Base-by-base conservation (phyloP, 2,329 filamentous ascomycete species). In the Aspergillus aculeatus region DNA sequence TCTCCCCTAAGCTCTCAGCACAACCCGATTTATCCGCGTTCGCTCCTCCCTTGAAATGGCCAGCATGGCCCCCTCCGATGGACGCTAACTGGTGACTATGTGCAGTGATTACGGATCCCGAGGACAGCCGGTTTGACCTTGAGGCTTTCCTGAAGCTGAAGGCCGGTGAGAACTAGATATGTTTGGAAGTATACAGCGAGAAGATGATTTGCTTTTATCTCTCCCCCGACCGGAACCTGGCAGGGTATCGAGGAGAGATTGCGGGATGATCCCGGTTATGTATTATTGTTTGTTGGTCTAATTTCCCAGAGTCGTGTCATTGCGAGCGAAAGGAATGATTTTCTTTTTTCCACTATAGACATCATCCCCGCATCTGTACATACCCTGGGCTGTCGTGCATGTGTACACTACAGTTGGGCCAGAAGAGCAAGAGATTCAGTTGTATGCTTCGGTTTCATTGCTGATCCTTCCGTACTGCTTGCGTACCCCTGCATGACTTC, bases 121-220 rank as follows among this genome's bases (percentile, higher is more conserved):
- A 89, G 74, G 87, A 95, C 81, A 87, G 92, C 74, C 91, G 92
- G 74, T 98, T 98, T 81, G 93, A 99, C 77, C 84, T 98, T 69
- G 94, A 98, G 83, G 88, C 90, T 69, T 91, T 86, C 78, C 80
- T 96, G 77, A 84, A 86, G 72, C 83, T 85, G 70, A 80, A 92
- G 69, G 77, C 78, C 56, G 79, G 76, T 54, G 81, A 82, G 68
- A 68, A 68, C 67, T 75, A 73, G 66, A 70, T 56, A 48, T 47
- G 53, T 59, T 50, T 65, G 59, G 58, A 68, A 61, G 56, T 58
- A 64, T 57, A 65, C 59, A 67, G 62, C 60, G 67, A 66, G 66
- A 68, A 69, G 69, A 69, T 68, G 67, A 63, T 64, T 69, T 68
- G 70, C 71, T 66, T 60, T 64, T 59, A 68, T 73, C 66, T 69